A percentile compares a stretch with the other conserved stretches of the same genome.
phyloP scores from a whole-genome alignment of 2,329 filamentous ascomycete genomes.

The Fusarium protoensiforme region DNA sequence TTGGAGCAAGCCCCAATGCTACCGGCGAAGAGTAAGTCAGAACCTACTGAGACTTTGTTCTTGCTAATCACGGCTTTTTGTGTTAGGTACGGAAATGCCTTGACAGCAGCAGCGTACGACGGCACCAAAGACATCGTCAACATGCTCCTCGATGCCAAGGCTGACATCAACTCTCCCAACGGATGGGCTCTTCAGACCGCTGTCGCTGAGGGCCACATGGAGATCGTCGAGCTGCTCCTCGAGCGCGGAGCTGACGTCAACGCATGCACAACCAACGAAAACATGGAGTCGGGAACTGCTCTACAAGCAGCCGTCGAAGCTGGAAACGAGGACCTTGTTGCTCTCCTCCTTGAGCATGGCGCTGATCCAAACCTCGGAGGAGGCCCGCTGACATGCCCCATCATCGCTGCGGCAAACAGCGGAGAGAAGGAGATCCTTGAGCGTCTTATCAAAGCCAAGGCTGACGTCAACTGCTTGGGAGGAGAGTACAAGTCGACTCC shows the following conservation, averaged over 20 bases:
- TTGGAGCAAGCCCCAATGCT: slow-evolving; percentile 51
- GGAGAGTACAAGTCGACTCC: slow-evolving; percentile 49
- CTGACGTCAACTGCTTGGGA: slow-evolving; percentile 50
- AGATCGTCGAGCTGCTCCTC: slow-evolving; percentile 50
- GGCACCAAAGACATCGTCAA: slow-evolving; percentile 45
- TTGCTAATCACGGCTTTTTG: not conserved
- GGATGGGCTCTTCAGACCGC: slow-evolving; percentile 54
- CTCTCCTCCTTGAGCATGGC: slow-evolving; percentile 49
- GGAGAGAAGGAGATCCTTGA: slow-evolving; percentile 50
- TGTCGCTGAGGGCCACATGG: slow-evolving; percentile 48
- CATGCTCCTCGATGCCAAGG: slow-evolving; percentile 48
- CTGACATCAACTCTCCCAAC: slow-evolving; percentile 47
- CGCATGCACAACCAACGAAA: slow-evolving; percentile 40
- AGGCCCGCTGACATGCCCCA: slow-evolving; percentile 47
- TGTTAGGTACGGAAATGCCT: slow-evolving; percentile 35
- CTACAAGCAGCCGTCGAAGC: slow-evolving; percentile 53
- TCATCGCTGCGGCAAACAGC: slow-evolving; percentile 50
- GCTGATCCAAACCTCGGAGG: slow-evolving; percentile 53
- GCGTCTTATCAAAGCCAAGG: slow-evolving; percentile 48
- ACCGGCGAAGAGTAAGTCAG: slow-evolving; percentile 49
- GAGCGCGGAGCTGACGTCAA: slow-evolving; percentile 50
- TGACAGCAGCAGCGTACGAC: slow-evolving; percentile 53
- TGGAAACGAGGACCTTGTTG: slow-evolving; percentile 49
- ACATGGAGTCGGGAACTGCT: slow-evolving; percentile 50
- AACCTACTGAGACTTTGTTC: accelerated